These are phyloP conservation scores for Purshia tridentata DNA, from an alignment of 306 rosid species.

Conservation along the genomic window DNA sequence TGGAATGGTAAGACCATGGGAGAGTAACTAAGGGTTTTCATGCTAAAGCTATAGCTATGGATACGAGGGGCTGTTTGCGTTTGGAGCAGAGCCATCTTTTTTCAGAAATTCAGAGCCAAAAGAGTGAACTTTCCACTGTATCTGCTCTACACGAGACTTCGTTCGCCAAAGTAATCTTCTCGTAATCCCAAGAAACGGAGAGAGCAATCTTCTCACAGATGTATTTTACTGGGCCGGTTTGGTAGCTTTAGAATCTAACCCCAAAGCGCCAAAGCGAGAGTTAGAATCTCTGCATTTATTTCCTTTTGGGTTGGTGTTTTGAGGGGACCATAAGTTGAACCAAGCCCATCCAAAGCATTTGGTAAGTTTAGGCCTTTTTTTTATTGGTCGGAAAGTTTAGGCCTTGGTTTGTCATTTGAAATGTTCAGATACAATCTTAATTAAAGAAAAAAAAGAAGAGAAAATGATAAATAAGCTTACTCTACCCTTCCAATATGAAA, in stretches of 20 bases:
- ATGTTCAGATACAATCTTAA: too few relatives aligned
- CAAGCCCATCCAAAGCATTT: neutral
- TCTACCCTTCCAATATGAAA: too few relatives aligned
- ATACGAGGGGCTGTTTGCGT: slow-evolving; percentile 26
- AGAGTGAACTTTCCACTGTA: neutral
- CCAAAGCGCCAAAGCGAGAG: too few relatives aligned
- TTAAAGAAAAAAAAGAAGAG: too few relatives aligned
- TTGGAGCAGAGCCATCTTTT: slow-evolving; percentile 50
- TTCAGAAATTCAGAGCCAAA: neutral
- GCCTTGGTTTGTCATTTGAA: too few relatives aligned
- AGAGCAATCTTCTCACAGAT: neutral
- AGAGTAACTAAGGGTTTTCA: slow-evolving; percentile 15
- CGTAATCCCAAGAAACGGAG: neutral
- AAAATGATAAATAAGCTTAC: too few relatives aligned
- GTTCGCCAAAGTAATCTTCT: neutral
- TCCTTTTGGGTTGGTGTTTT: neutral
- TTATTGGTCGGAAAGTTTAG: too few relatives aligned
- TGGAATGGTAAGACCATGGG: slow-evolving; percentile 30
- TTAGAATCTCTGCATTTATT: too few relatives aligned
- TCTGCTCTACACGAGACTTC: neutral
- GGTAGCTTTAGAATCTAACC: too few relatives aligned
- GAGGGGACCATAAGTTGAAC: neutral
- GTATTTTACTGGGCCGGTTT: neutral
- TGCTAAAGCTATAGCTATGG: neutral
- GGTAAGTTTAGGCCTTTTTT: too few relatives aligned